Evolutionary conservation across 2,329 filamentous ascomycete species (phyloP), one percentile per base, ranked within the genome.

Genomic region (Fusarium sp.): DNA sequence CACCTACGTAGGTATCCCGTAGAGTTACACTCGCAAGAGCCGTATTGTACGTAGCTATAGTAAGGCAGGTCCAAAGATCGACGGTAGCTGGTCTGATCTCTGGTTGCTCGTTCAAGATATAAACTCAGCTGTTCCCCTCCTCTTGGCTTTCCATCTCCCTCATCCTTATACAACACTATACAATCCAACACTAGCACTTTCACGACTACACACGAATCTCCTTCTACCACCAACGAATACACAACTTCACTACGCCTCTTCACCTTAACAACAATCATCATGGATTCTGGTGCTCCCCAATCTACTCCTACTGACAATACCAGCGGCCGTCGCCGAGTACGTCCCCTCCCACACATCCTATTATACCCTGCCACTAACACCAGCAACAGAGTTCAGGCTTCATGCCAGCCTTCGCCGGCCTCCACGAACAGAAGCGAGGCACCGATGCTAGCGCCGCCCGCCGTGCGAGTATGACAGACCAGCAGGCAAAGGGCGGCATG

Each of bases 391-490:
- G 81, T 71, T 85, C 83, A 9, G 77, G 81, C 45, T 80, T 82
- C 46, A 77, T 84, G 69, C 78, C 78, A 23, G 73, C 76, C 50
- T 88, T 87, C 74, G 82, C 85, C 6, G 77, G 81, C 14, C 82
- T 88, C 3, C 78, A 82, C 45, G 80, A 82, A 62, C 81, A 84
- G 56, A 87, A 86, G 76, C 82, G 84, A 49, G 73, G 82, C 52
- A 75, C 76, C 20, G 77, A 77, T 45, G 79, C 83, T 57, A 81
- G 83, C 23, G 68, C 58, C 3, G 81, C 82, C n/a, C 83, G 86
- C 15, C 84, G 86, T 7, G 81, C 84, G 71, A 87, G 85, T 71
- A 77, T 88, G 68, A 80, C 79, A 28, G 86, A 88, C 57, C 86
- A 88, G 73, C 80, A 81, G 59, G 79, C 79, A 15, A 75, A 79